Evolutionary conservation across 345 rosid species (phyloP), one percentile per base, ranked within the genome.

Genomic region (Draba incana): DNA sequence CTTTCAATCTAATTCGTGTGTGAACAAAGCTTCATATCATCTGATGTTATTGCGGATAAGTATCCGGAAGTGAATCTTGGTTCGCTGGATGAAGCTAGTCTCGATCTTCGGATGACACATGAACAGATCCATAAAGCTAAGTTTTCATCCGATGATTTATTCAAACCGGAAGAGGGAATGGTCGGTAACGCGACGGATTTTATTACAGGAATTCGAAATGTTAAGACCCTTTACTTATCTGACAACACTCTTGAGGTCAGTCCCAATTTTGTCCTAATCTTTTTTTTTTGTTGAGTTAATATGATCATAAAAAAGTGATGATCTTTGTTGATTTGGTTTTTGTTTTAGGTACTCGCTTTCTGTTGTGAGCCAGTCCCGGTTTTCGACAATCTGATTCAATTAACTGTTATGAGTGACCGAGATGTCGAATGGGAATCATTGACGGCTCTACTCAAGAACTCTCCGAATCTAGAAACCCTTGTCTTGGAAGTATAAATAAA

Each of bases 1-100:
- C n/a, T n/a, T n/a, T n/a, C n/a, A n/a, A n/a, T n/a, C n/a, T n/a
- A n/a, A n/a, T n/a, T n/a, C n/a, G n/a, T n/a, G n/a, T n/a, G n/a
- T n/a, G n/a, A n/a, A n/a, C n/a, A n/a, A n/a, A n/a, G n/a, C n/a
- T n/a, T n/a, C n/a, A n/a, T n/a, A n/a, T n/a, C n/a, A n/a, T 56
- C 54, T 45, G 63, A 55, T 23, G 2, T 3, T 10, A 20, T 67
- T 3, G 46, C 63, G 2, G 33, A 55, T 15, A 1, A 4, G 37
- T 56, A 67, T 45, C 71, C 54, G 1, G 9, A 12, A 20, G 62
- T 57, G 31, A 47, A 55, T n/a, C 33, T 67, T 67, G 52, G 35
- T 35, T 67, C 46, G 1, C 54, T 67, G 13, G 71, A 55, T 33
- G 71, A 43, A 67, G 71, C 63, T 67, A 46, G 62, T 23, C 44